Evolutionary conservation across 2,329 filamentous ascomycete species (phyloP).

Genomic region (Emergomyces orientalis): DNA sequence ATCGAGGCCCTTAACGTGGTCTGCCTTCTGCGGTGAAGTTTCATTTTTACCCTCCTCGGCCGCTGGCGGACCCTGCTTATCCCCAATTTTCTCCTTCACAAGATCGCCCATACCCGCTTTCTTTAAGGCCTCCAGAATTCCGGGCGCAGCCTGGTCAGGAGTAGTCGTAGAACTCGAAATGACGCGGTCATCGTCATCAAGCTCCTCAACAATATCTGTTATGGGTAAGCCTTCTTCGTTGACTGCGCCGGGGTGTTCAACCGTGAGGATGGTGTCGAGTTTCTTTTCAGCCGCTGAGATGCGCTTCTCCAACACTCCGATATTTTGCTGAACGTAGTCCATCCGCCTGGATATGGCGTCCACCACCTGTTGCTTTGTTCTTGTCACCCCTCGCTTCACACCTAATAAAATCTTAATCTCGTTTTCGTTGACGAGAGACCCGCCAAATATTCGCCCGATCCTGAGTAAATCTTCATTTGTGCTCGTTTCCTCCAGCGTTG

Average conservation of each 20-base stretch:
- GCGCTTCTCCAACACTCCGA: conserved; percentile 63
- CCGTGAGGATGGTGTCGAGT: conserved; percentile 52
- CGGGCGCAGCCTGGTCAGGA: conserved; percentile 58
- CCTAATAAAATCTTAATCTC: conserved; percentile 50
- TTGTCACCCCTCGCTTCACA: conserved; percentile 34
- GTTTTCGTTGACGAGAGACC: conserved; percentile 35
- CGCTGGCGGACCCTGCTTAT: conserved; percentile 12
- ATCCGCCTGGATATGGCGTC: conserved; percentile 63
- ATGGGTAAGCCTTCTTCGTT: conserved; percentile 61
- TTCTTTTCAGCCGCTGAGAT: conserved; percentile 60
- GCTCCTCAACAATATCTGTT: conserved; percentile 82
- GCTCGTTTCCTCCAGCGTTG: conserved; percentile 43
- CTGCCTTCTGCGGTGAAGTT: not conserved
- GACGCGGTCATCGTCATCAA: conserved; percentile 85
- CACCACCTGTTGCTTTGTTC: conserved; percentile 54
- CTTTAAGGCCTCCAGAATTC: conserved; percentile 61
- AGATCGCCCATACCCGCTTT: conserved; percentile 62
- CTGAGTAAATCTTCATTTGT: conserved; percentile 47
- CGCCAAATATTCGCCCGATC: conserved; percentile 37
- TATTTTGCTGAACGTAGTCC: conserved; percentile 82
- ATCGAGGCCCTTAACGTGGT: not conserved
- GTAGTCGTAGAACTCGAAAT: conserved; percentile 56
- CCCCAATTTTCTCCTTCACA: conserved; percentile 18
- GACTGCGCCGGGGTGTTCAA: conserved; percentile 42
- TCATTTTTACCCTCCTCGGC: conserved; percentile 8